Percentiles rank a stretch among this genome's conserved stretches.
These are phyloP conservation scores for Eucalyptus melliodora DNA, from an alignment of 345 rosid species.

Conservation along the genomic window DNA sequence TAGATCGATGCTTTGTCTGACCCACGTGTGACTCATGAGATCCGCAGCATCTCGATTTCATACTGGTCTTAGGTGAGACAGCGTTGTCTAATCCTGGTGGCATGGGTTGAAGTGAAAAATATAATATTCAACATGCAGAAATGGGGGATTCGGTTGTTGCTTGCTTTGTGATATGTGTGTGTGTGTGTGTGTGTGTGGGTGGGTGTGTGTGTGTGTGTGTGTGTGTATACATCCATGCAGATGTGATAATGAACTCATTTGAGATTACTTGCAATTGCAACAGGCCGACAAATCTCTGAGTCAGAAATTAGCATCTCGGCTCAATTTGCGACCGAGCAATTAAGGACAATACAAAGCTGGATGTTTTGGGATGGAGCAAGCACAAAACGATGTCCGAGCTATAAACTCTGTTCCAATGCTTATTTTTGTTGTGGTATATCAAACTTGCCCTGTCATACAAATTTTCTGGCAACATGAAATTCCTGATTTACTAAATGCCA, in stretches of 20 bases:
- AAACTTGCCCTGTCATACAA: neutral
- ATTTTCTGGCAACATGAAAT: neutral
- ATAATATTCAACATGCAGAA: neutral
- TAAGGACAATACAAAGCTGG: slow-evolving; percentile 10
- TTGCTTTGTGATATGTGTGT: too few relatives aligned
- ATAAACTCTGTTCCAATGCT: neutral
- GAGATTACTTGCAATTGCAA: too few relatives aligned
- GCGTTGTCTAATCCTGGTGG: neutral
- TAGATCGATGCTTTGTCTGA: slow-evolving; percentile 70
- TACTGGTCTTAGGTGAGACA: slow-evolving; percentile 68
- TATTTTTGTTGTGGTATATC: neutral
- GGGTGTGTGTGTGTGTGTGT: too few relatives aligned
- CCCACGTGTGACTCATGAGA: slow-evolving; percentile 71
- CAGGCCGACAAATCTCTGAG: slow-evolving; percentile 53
- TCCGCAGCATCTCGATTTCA: slow-evolving; percentile 76
- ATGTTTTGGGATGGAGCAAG: neutral
- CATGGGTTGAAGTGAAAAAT: neutral
- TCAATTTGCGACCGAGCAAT: slow-evolving; percentile 58
- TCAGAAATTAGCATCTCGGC: slow-evolving; percentile 68
- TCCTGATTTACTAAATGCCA: neutral
- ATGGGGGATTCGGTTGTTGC: neutral
- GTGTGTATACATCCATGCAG: too few relatives aligned
- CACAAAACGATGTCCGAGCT: too few relatives aligned
- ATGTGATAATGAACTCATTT: too few relatives aligned
- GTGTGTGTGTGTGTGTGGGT: too few relatives aligned